Conservation (phyloP, 2,329 filamentous ascomycete genomes). For the Aspergillus novofumigatus region DNA sequence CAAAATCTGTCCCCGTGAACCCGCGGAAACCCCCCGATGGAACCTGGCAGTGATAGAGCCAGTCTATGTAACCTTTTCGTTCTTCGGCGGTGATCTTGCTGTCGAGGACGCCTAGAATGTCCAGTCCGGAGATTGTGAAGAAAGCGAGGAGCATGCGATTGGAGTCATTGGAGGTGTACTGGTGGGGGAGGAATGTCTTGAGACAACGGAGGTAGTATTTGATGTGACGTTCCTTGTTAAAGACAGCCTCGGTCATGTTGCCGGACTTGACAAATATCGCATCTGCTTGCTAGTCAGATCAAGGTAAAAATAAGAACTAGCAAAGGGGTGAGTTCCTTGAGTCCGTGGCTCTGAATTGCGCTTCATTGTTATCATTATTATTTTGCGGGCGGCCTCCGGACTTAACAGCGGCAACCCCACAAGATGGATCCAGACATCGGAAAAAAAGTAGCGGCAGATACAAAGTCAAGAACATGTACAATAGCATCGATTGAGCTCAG, state of each 20-base stretch:
- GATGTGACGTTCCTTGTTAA: constrained; percentile 62
- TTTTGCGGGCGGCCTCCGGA: constrained; percentile 16
- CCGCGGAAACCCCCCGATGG: constrained; percentile 84
- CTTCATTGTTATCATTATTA: constrained; percentile 2
- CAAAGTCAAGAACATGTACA: constrained; percentile 5
- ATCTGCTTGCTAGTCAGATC: background rate
- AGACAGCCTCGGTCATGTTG: constrained; percentile 25
- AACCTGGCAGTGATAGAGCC: constrained; percentile 85
- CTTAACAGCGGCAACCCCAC: constrained; percentile 22
- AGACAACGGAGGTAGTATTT: constrained; percentile 92
- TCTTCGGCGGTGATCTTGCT: constrained; percentile 52
- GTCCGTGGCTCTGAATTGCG: background rate
- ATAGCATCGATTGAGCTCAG: constrained; percentile 2
- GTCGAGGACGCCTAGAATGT: constrained; percentile 66
- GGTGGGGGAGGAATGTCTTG: constrained; percentile 71
- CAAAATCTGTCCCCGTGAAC: constrained; percentile 65
- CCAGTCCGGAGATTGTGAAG: constrained; percentile 82
- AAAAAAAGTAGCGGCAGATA: background rate
- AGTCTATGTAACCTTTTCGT: constrained; percentile 57
- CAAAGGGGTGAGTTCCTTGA: background rate
- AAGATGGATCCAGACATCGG: constrained; percentile 4
- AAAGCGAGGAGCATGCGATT: constrained; percentile 85
- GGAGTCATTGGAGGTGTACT: constrained; percentile 85
- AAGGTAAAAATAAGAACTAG: background rate
- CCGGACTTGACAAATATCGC: background rate